Percentiles rank a stretch among this genome's conserved stretches.
phyloP scores from a whole-genome alignment of 2,329 filamentous ascomycete genomes.

The Lasiodiplodia sp. region DNA sequence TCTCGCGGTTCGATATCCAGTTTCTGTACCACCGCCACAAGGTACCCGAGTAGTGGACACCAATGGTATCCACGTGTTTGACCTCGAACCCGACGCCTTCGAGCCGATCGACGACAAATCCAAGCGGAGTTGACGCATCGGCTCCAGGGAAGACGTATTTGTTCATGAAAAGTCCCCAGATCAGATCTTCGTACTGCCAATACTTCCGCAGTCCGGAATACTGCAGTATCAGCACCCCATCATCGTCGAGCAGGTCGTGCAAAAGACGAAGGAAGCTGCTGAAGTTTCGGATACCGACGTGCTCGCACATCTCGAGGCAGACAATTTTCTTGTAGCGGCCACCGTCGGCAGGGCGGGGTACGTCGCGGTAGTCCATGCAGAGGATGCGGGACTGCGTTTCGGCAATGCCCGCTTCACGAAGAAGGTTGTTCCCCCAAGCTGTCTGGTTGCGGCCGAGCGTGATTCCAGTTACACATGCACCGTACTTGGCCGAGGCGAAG shows the following conservation, averaged over 20 bases:
- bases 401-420: conserved; percentile 80
- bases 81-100: conserved; percentile 90
- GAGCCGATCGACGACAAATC: conserved; percentile 82
- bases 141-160: conserved; percentile 98
- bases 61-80: conserved; percentile 90
- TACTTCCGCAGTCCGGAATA: conserved; percentile 90
- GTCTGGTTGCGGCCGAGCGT: conserved; percentile 97
- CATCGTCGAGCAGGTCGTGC: conserved; percentile 94
- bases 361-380: conserved; percentile 97
- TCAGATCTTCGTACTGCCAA: conserved; percentile 98
- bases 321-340: conserved; percentile 93
- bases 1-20: conserved; percentile 93
- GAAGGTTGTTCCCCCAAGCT: conserved; percentile 91
- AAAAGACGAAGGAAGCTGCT: conserved; percentile 82
- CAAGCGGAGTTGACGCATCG: conserved; percentile 91
- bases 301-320: conserved; percentile 97
- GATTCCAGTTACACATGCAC: conserved; percentile 83
- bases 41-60: conserved; percentile 96
- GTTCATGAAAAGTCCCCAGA: conserved; percentile 99
- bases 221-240: conserved; percentile 95
- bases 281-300: conserved; percentile 94
- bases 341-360: conserved; percentile 69
- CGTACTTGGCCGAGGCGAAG: conserved; percentile 92
- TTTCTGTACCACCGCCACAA: conserved; percentile 99
- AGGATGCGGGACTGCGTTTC: conserved; percentile 91